phyloP scores from a whole-genome alignment of 148 eudicot genomes.

The Nepenthes gracilis region DNA sequence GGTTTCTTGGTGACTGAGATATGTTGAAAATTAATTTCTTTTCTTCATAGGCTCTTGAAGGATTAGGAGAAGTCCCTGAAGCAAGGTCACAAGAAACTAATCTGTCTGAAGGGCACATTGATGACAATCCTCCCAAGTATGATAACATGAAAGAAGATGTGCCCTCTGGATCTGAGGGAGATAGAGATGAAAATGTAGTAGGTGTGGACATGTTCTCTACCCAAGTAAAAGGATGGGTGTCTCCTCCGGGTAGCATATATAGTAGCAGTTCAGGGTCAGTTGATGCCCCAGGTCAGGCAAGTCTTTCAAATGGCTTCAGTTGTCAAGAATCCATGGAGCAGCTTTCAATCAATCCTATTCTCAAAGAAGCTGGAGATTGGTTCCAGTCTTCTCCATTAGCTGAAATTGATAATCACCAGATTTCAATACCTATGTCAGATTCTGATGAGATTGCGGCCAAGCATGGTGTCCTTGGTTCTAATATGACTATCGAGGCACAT shows the following conservation, averaged over 20 bases:
- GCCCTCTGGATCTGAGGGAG: slow-evolving; percentile 27
- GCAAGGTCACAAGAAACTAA: slow-evolving; percentile 46
- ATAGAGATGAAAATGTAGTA: slow-evolving; percentile 23
- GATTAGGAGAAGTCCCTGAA: slow-evolving; percentile 66
- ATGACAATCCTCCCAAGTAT: slow-evolving; percentile 27
- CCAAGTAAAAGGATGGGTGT: slow-evolving; percentile 74
- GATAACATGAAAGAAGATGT: slow-evolving; percentile 30
- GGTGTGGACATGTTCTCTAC: slow-evolving; percentile 21
- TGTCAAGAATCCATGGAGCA: slow-evolving; percentile 29
- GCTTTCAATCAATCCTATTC: slow-evolving; percentile 18
- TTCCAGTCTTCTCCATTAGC: slow-evolving; percentile 11
- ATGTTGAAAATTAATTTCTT: slow-evolving; percentile 3
- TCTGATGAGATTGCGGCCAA: slow-evolving; percentile 16
- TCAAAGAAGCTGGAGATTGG: slow-evolving; percentile 20
- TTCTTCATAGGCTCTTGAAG: slow-evolving; percentile 76
- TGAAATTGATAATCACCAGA: slow-evolving; percentile 17
- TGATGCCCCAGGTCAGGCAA: slow-evolving; percentile 32
- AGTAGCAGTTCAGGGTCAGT: slow-evolving; percentile 50
- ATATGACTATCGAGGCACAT: slow-evolving; percentile 10
- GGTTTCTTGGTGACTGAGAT: neutral
- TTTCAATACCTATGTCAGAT: slow-evolving; percentile 16
- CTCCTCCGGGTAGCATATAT: slow-evolving; percentile 77
- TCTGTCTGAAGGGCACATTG: slow-evolving; percentile 36
- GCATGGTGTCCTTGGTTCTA: slow-evolving; percentile 15
- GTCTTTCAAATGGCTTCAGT: slow-evolving; percentile 33